These are phyloP conservation scores for Gastroboletus turbinatus DNA, from an alignment of 1,284 basidiomycete species.

Conservation along the genomic window DNA sequence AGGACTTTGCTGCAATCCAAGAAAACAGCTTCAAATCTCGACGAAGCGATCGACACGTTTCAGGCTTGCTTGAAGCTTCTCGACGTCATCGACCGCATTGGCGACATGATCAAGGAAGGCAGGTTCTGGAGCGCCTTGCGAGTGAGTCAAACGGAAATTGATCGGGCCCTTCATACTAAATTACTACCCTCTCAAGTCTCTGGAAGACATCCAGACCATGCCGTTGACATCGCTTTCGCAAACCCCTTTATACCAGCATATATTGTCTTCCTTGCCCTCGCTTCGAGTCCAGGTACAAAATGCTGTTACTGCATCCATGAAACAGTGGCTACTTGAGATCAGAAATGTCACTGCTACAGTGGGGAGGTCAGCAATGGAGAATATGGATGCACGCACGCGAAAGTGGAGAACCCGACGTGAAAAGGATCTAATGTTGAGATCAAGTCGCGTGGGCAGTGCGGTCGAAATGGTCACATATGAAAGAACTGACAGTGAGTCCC, in stretches of 20 bases:
- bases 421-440: slow-evolving; percentile 70
- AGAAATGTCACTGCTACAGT: slow-evolving; percentile 87
- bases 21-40: slow-evolving; percentile 90
- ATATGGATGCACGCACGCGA: slow-evolving; percentile 83
- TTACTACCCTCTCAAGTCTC: slow-evolving; percentile 55
- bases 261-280: slow-evolving; percentile 90
- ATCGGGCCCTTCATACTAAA: slow-evolving; percentile 30
- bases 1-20: slow-evolving; percentile 84
- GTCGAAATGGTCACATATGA: slow-evolving; percentile 95
- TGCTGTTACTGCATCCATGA: slow-evolving; percentile 92
- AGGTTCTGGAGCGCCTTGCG: slow-evolving; percentile 96
- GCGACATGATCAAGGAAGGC: slow-evolving; percentile 87
- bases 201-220: slow-evolving; percentile 92
- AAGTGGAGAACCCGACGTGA: slow-evolving; percentile 85
- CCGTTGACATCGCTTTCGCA: slow-evolving; percentile 89
- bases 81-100: slow-evolving; percentile 93
- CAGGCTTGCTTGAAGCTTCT: slow-evolving; percentile 91
- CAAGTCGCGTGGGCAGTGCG: slow-evolving; percentile 89
- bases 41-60: slow-evolving; percentile 93
- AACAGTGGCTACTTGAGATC: slow-evolving; percentile 96
- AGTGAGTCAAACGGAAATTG: slow-evolving; percentile 55
- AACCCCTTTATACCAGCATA: slow-evolving; percentile 91
- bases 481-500: slow-evolving; percentile 85
- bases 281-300: slow-evolving; percentile 87
- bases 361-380: slow-evolving; percentile 86